phyloP scores from a whole-genome alignment of 2,329 filamentous ascomycete species.

The Botrytis sinoallii region DNA sequence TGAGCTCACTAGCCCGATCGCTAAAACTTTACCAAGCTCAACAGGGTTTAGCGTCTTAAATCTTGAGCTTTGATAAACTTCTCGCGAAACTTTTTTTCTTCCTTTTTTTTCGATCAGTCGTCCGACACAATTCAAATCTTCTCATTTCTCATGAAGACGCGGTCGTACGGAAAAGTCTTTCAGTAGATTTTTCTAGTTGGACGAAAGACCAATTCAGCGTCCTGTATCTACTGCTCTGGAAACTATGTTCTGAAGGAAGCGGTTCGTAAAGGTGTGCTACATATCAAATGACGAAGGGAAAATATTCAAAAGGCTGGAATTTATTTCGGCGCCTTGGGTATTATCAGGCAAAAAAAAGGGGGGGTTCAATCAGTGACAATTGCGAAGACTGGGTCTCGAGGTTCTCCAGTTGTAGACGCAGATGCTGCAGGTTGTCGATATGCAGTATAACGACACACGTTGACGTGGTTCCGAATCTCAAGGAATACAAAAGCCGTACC shows the following conservation, averaged over 20 bases:
- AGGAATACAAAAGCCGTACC: background rate
- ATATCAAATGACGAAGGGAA: constrained; percentile 36
- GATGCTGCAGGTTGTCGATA: constrained; percentile 12
- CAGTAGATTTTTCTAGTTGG: constrained; percentile 55
- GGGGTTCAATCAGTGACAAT: background rate
- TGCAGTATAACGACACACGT: constrained; percentile 6
- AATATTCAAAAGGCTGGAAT: background rate
- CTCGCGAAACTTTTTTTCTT: constrained; percentile 24
- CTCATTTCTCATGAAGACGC: constrained; percentile 37
- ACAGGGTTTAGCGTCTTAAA: constrained; percentile 23
- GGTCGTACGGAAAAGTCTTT: constrained; percentile 45
- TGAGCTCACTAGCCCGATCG: constrained; percentile 13
- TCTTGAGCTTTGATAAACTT: constrained; percentile 21
- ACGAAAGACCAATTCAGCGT: constrained; percentile 64
- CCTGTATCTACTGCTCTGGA: constrained; percentile 90
- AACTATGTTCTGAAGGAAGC: constrained; percentile 69
- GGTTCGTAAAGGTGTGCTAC: constrained; percentile 79
- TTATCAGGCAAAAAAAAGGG: background rate
- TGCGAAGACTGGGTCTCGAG: background rate
- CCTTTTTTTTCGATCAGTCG: constrained; percentile 41
- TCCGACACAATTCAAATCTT: constrained; percentile 41
- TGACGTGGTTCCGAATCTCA: constrained; percentile 16
- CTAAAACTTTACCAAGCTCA: background rate
- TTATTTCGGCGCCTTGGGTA: background rate
- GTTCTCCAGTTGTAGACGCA: constrained; percentile 6